These are phyloP conservation scores for Cinchona pubescens DNA, from an alignment of 257 asterid species.

Conservation along the genomic window DNA sequence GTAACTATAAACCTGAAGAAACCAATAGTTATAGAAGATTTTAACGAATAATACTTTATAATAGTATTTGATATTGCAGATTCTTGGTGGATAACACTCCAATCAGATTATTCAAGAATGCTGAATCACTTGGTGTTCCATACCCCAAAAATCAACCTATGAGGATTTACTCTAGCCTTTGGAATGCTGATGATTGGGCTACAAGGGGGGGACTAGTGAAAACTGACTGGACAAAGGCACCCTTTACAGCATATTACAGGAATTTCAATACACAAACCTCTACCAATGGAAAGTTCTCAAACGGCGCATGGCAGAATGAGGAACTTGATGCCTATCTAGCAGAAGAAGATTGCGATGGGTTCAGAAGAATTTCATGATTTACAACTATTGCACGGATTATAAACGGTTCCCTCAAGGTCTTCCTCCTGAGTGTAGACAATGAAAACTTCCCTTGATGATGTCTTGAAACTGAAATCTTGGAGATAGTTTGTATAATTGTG, in stretches of 20 bases:
- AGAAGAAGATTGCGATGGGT: conserved; percentile 86
- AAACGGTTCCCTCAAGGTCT: conserved; percentile 64
- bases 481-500: conserved; percentile 12
- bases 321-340: conserved; percentile 65
- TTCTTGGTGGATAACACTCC: conserved; percentile 86
- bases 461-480: background rate
- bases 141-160: conserved; percentile 73
- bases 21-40: background rate
- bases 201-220: conserved; percentile 80
- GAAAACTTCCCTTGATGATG: conserved; percentile 16
- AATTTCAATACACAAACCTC: conserved; percentile 53
- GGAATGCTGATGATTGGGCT: conserved; percentile 95
- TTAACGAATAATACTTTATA: background rate
- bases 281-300: conserved; percentile 30
- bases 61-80: conserved; percentile 25
- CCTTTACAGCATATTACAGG: conserved; percentile 75
- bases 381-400: conserved; percentile 62
- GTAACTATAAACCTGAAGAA: no score
- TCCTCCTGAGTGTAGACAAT: conserved; percentile 55
- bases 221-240: conserved; percentile 80
- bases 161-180: conserved; percentile 83
- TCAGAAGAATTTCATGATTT: conserved; percentile 83
- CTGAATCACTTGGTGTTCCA: conserved; percentile 65
- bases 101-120: conserved; percentile 65
- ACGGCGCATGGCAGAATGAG: conserved; percentile 52